Evolutionary conservation across 177 flowering plant species (phyloP), one percentile per base, ranked within the genome.

Genomic region (Telopea speciosissima): DNA sequence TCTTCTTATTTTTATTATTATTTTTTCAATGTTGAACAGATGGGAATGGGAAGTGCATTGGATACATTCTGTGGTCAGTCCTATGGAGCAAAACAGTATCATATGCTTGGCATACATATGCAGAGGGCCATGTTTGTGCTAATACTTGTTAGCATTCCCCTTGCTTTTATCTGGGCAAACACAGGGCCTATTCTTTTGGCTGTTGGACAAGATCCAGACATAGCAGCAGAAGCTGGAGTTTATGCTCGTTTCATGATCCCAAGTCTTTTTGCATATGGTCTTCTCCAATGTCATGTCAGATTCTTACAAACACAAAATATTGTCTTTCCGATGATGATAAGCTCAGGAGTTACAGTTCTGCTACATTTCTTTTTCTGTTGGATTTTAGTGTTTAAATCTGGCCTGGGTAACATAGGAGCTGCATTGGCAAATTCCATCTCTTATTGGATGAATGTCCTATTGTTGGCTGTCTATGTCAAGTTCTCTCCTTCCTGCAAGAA

Each of bases 111-210:
- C 11, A 71, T 81, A 24, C 85, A 83, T 33, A 68, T 77, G 73
- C 88, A 85, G 68, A 77, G 88, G 77, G 89, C 85, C 17, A 84
- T 85, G 83, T 10, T 89, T 58, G 83, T 89, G 25, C 85, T 87
- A 22, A 23, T 73, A 3, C 62, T 79, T 3, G 76, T 80, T 0
- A 81, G 87, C 79, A 59, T 85, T 9, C 88, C 89, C 26, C 77
- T 88, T 21, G 77, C 88, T 0, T n/a, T 83, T 58, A 80, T 85
- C 28, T 85, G 86, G 86, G 85, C 87, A 42, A 74, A 80, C 62
- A 81, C 88, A 12, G 80, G 67, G 25, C 4, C 68, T 19, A 82
- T 89, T 66, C 87, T 89, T 0, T 54, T 66, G 0, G 19, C 65
- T 5, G 9, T 81, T 0, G 84, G 86, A 12, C 91, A 88, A 76